Evolutionary conservation across 208 protist species (phyloP).

Genomic region (Trypanosoma grayi): DNA sequence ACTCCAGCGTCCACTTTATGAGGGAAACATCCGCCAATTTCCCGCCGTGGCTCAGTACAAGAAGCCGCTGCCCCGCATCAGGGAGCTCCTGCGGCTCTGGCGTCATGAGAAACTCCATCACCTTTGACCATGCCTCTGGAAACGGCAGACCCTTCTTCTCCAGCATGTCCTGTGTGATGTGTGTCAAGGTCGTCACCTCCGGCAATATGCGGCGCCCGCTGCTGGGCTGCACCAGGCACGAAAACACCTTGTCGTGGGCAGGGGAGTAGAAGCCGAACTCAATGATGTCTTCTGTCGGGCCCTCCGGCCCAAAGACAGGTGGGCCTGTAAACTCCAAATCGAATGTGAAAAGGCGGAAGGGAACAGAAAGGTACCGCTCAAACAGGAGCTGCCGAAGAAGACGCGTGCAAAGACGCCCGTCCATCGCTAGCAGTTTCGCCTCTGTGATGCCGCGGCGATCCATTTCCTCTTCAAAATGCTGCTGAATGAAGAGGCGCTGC

Average conservation of each 20-base stretch:
- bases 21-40: conserved; percentile 88
- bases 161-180: conserved; percentile 79
- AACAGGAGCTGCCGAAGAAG: conserved; percentile 70
- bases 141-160: conserved; percentile 69
- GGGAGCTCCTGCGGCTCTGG: conserved; percentile 69
- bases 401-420: conserved; percentile 55
- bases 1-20: conserved; percentile 83
- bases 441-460: conserved; percentile 70
- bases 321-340: conserved; percentile 90
- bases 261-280: conserved; percentile 86
- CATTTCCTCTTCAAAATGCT: conserved; percentile 70
- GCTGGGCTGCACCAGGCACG: conserved; percentile 62
- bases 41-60: conserved; percentile 85
- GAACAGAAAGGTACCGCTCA: conserved; percentile 82
- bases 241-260: conserved; percentile 61
- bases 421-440: conserved; percentile 80
- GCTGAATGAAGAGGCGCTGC: conserved; percentile 79
- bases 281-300: conserved; percentile 88
- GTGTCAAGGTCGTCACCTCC: conserved; percentile 70
- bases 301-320: conserved; percentile 78
- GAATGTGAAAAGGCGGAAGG: conserved; percentile 85
- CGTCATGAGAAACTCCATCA: conserved; percentile 62
- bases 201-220: conserved; percentile 48
- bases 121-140: conserved; percentile 66
- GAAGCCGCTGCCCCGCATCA: conserved; percentile 54